These are phyloP conservation scores for Talaromyces albobiverticillius DNA, from an alignment of 2,329 filamentous ascomycete species.

Conservation along the genomic window DNA sequence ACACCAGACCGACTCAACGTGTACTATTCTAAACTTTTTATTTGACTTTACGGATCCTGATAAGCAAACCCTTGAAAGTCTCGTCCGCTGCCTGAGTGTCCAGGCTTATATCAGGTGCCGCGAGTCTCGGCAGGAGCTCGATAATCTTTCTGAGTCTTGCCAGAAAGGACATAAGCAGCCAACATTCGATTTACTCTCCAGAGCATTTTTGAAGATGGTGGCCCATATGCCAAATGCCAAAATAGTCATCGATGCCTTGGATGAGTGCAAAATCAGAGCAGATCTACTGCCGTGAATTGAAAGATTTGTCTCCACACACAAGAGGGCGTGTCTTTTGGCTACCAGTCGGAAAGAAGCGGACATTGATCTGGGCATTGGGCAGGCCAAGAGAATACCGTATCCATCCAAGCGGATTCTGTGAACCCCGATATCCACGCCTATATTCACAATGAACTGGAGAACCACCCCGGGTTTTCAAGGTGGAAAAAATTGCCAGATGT, in stretches of 20 bases:
- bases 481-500: background rate
- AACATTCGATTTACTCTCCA: background rate
- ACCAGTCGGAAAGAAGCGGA: slow-evolving; percentile 18
- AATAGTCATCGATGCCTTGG: slow-evolving; percentile 20
- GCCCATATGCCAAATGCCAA: slow-evolving; percentile 2
- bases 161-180: slow-evolving; percentile 12
- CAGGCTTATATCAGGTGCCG: background rate
- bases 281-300: slow-evolving; percentile 13
- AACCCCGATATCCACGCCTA: background rate
- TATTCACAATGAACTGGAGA: background rate
- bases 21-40: slow-evolving; percentile 18
- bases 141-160: slow-evolving; percentile 3
- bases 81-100: slow-evolving; percentile 15
- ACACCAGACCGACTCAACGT: background rate
- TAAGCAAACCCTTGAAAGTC: slow-evolving; percentile 16
- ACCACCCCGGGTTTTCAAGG: background rate
- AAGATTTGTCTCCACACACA: slow-evolving; percentile 3
- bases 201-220: slow-evolving; percentile 4
- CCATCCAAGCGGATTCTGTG: background rate
- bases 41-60: slow-evolving; percentile 20
- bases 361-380: slow-evolving; percentile 12
- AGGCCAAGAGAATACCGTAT: background rate
- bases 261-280: slow-evolving; percentile 15
- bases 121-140: background rate
- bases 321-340: slow-evolving; percentile 14